phyloP scores from a whole-genome alignment of 805 yeast genomes.

The Candida hungchunana region DNA sequence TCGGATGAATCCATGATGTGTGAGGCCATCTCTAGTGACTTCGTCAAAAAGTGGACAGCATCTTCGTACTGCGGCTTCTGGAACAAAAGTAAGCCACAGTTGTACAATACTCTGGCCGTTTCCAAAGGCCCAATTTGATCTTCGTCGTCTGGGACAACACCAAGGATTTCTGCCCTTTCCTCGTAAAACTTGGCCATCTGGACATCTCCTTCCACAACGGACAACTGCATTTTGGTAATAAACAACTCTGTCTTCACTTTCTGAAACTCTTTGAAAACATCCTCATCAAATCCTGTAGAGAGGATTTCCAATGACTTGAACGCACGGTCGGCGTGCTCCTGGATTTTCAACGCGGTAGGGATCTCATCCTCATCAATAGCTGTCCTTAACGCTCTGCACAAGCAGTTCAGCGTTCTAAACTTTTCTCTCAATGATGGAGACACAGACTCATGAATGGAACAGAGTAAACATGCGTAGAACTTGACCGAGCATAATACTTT shows the following conservation, averaged over 20 bases:
- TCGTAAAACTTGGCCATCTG: slow-evolving; percentile 34
- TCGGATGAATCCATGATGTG: slow-evolving; percentile 16
- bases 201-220: slow-evolving; percentile 29
- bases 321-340: slow-evolving; percentile 29
- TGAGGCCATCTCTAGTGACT: slow-evolving; percentile 12
- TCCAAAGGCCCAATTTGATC: slow-evolving; percentile 24
- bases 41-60: slow-evolving; percentile 19
- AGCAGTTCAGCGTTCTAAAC: slow-evolving; percentile 31
- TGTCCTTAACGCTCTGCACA: slow-evolving; percentile 26
- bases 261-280: slow-evolving; percentile 12
- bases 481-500: slow-evolving; percentile 17
- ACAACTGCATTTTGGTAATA: slow-evolving; percentile 30
- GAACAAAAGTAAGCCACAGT: slow-evolving; percentile 25
- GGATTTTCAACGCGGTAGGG: slow-evolving; percentile 21
- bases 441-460: slow-evolving; percentile 30
- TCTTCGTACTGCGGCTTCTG: slow-evolving; percentile 10
- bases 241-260: slow-evolving; percentile 28
- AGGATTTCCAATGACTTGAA: slow-evolving; percentile 23
- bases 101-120: slow-evolving; percentile 31
- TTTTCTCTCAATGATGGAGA: slow-evolving; percentile 22
- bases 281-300: slow-evolving; percentile 9
- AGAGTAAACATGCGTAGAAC: slow-evolving; percentile 29
- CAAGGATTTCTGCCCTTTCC: slow-evolving; percentile 24
- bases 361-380: slow-evolving; percentile 26
- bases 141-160: slow-evolving; percentile 15